Evolutionary conservation across 192 early-diverging fungal genomes (phyloP).

Genomic region (Entophlyctis luteolus): DNA sequence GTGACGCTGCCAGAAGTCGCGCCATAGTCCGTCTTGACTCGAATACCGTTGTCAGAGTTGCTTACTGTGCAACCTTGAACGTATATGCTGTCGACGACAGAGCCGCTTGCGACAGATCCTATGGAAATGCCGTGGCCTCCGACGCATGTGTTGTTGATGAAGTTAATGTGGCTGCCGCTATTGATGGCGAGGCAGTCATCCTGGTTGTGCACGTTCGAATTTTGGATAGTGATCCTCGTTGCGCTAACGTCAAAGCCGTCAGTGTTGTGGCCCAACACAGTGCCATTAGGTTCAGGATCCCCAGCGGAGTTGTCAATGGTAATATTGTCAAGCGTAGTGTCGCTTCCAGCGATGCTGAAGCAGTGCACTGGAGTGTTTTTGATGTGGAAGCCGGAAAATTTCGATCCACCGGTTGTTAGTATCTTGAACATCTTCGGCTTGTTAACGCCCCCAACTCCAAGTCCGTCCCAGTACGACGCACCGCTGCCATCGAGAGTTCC

Average conservation of each 20-base stretch:
- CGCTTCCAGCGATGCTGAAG: background rate
- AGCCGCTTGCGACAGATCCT: background rate
- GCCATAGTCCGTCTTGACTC: constrained; percentile 47
- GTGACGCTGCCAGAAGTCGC: constrained; percentile 37
- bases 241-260: too few relatives aligned
- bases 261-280: background rate
- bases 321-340: background rate
- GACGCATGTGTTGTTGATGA: constrained; percentile 23
- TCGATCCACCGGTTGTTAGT: background rate
- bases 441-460: background rate
- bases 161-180: constrained; percentile 16
- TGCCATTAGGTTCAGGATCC: too few relatives aligned
- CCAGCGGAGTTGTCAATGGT: background rate
- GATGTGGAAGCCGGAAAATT: too few relatives aligned
- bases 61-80: too few relatives aligned
- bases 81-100: too few relatives aligned
- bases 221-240: background rate
- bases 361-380: too few relatives aligned
- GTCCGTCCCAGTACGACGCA: too few relatives aligned
- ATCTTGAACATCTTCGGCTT: background rate
- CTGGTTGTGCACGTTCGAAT: background rate
- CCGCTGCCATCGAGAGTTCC: too few relatives aligned
- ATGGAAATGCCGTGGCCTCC: constrained; percentile 26
- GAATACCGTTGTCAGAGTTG: constrained; percentile 27
- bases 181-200: too few relatives aligned